phyloP scores from a whole-genome alignment of 2,329 filamentous ascomycete species.

The Colletotrichum cordylinicola region DNA sequence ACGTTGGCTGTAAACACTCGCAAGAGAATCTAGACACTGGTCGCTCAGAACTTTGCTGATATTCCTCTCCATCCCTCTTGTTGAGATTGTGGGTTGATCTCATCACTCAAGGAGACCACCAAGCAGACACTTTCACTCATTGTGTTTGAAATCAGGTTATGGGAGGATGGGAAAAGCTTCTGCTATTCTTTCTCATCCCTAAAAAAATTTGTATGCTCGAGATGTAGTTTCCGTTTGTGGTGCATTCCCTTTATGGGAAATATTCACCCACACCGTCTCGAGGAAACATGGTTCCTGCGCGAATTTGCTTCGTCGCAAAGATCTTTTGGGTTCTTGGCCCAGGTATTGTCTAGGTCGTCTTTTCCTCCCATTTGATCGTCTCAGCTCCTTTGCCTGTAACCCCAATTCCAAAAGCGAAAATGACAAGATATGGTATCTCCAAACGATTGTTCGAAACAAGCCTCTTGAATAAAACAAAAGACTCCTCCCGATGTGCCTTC shows the following conservation, averaged over 20 bases:
- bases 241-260: neutral
- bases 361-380: neutral
- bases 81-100: neutral
- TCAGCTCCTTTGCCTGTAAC: neutral
- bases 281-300: neutral
- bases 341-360: constrained; percentile 22
- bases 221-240: neutral
- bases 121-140: neutral
- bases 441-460: constrained; percentile 3
- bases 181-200: neutral
- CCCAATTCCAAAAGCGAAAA: neutral
- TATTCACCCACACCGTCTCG: neutral
- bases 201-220: neutral
- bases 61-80: neutral
- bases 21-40: neutral
- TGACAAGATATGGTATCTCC: constrained; percentile 9
- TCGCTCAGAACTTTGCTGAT: neutral
- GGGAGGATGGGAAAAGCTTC: neutral
- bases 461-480: neutral
- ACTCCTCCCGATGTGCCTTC: neutral
- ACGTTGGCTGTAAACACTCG: neutral
- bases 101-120: neutral
- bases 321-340: constrained; percentile 11
- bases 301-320: neutral
- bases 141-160: neutral